Evolutionary conservation across 139 green algal genomes (phyloP).

Genomic region (Chlorella sp.): DNA sequence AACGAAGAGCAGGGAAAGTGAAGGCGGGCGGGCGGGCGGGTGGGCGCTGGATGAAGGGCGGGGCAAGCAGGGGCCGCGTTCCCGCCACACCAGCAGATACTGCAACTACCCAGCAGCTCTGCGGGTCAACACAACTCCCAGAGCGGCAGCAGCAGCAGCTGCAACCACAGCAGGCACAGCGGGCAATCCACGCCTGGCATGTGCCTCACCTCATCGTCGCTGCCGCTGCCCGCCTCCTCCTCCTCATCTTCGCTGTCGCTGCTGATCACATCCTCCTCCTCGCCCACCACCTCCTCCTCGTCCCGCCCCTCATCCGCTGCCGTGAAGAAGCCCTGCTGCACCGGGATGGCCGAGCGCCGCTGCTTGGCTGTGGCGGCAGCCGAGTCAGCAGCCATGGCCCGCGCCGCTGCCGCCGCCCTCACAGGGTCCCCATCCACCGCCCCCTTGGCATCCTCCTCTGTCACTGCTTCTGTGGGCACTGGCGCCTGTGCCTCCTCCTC

Average conservation of each 20-base stretch:
- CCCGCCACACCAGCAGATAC: neutral
- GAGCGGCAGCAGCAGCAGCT: neutral
- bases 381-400: slow-evolving; percentile 58
- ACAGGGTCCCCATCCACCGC: slow-evolving; percentile 29
- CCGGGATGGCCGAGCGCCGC: slow-evolving; percentile 64
- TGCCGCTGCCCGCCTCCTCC: slow-evolving; percentile 19
- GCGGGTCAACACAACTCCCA: neutral
- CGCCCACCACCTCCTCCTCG: slow-evolving; percentile 19
- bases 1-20: neutral
- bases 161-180: neutral
- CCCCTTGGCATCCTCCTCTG: slow-evolving; percentile 35
- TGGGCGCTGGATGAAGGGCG: no score
- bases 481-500: neutral
- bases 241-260: slow-evolving; percentile 25
- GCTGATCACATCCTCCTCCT: slow-evolving; percentile 20
- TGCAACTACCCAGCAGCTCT: neutral
- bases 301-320: slow-evolving; percentile 65
- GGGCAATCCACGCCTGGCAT: neutral
- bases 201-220: slow-evolving; percentile 54
- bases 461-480: slow-evolving; percentile 23
- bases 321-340: slow-evolving; percentile 73
- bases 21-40: neutral
- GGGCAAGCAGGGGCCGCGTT: neutral
- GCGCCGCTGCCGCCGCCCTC: slow-evolving; percentile 46
- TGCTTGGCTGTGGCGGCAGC: slow-evolving; percentile 61